These are phyloP conservation scores for Paramecium tetraurelia DNA, from an alignment of 73 alveolate genomes.

Conservation along the genomic window DNA sequence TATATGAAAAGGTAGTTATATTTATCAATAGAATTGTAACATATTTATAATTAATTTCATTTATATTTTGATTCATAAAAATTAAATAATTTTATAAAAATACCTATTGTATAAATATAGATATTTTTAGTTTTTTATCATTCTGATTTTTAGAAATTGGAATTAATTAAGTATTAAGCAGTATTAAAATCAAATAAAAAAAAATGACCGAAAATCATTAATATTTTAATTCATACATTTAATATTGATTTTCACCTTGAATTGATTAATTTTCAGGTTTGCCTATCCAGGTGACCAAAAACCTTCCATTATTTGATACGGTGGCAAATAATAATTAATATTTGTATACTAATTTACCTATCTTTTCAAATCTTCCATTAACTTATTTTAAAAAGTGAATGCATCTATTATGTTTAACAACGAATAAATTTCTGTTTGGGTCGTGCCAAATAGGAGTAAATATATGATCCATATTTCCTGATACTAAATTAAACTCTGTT, in stretches of 20 bases:
- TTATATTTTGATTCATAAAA: no score
- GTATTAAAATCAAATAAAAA: no score
- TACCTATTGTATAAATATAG: no score
- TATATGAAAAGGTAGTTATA: no score
- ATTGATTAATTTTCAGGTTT: background rate
- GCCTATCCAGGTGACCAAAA: background rate
- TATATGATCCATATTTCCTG: background rate
- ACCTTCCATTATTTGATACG: background rate
- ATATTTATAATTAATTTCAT: no score
- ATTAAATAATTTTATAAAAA: no score
- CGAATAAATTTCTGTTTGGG: background rate
- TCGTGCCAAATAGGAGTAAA: background rate
- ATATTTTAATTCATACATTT: background rate
- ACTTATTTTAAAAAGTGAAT: background rate
- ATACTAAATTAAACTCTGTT: no score
- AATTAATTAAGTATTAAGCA: no score
- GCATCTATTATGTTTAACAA: background rate
- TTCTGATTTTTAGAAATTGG: no score
- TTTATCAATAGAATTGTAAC: no score
- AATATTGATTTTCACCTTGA: background rate
- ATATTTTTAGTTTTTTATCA: no score
- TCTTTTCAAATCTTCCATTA: background rate
- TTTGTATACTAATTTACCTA: background rate
- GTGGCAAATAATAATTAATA: background rate
- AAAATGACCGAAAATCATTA: background rate